Evolutionary conservation across 305 asterid genomes (phyloP), one percentile per base, ranked within the genome.

Genomic region (Striga hermonthica): DNA sequence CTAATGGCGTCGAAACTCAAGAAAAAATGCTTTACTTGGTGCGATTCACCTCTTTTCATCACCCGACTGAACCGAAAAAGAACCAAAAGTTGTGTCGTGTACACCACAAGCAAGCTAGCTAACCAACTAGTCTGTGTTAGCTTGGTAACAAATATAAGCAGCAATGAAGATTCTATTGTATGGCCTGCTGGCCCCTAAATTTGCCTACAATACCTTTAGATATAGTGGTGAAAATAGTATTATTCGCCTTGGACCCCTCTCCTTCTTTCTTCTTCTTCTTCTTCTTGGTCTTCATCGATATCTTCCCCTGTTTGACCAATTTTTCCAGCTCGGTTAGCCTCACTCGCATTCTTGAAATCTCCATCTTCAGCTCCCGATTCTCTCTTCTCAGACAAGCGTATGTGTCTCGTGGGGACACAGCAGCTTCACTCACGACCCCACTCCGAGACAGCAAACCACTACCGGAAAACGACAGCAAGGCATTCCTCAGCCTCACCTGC

Each of bases 311-410:
- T 66, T 86, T 83, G 86, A 86, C 83, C 49, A 67, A 84, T 49
- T 83, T 86, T 72, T 86, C 90, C n/a, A 83, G 66, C 55, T 86
- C 93, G 58, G 81, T 86, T 1, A 86, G 83, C 82, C 93, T 73
- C 12, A 82, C 82, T 63, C 90, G 68, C 88, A 86, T 86, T 68
- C 93, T 76, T 5, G 90, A 83, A 71, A 86, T 79, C 80, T 86
- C 93, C 43, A 86, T 83, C 71, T 86, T 86, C 68, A 86, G 68
- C 56, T 83, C 86, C 67, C 80, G 72, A 59, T 86, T 86, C 77
- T 83, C 90, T 73, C 94, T 80, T 73, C 90, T 78, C 75, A 86
- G 67, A 1, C 83, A 82, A 31, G 94, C 90, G 22, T 83, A 86
- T 0, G 84, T 82, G 47, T 86, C 94, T 31, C 85, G 77, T 9